phyloP scores from a whole-genome alignment of 176 grass and related monocot species.

The Oryza coarctata region DNA sequence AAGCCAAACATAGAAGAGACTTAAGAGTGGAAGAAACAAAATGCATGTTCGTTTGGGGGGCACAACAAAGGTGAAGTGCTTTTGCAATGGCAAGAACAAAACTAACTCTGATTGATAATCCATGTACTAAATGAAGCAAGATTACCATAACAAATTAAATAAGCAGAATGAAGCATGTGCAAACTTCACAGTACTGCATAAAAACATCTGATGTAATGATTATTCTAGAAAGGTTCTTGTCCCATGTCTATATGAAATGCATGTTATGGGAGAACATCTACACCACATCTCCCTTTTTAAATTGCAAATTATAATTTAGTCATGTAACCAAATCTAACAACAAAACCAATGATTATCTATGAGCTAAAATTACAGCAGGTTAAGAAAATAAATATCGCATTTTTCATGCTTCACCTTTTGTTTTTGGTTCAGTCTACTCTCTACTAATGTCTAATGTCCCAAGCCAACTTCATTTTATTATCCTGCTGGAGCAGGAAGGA shows the following conservation, averaged over 20 bases:
- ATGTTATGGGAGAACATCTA: too few relatives aligned
- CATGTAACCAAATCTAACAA: not conserved
- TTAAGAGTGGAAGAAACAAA: too few relatives aligned
- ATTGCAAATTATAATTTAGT: too few relatives aligned
- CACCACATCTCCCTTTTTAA: not conserved
- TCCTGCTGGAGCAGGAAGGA: not conserved
- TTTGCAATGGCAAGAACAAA: too few relatives aligned
- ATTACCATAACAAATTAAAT: not conserved
- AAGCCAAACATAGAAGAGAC: too few relatives aligned
- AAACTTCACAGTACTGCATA: not conserved
- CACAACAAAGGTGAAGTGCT: too few relatives aligned
- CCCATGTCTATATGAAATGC: too few relatives aligned
- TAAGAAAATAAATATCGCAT: not conserved
- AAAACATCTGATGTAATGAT: not conserved
- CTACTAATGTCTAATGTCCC: not conserved
- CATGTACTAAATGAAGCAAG: too few relatives aligned
- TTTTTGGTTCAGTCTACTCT: not conserved
- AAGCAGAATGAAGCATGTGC: not conserved
- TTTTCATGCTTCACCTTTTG: not conserved
- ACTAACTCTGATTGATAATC: too few relatives aligned
- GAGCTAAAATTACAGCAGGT: not conserved
- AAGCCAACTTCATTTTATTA: not conserved
- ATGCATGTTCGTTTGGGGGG: too few relatives aligned
- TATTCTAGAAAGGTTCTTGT: not conserved
- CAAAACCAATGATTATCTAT: not conserved